Evolutionary conservation across 371 early-diverging fungal genomes (phyloP).

Genomic region (Dichotomocladium elegans): DNA sequence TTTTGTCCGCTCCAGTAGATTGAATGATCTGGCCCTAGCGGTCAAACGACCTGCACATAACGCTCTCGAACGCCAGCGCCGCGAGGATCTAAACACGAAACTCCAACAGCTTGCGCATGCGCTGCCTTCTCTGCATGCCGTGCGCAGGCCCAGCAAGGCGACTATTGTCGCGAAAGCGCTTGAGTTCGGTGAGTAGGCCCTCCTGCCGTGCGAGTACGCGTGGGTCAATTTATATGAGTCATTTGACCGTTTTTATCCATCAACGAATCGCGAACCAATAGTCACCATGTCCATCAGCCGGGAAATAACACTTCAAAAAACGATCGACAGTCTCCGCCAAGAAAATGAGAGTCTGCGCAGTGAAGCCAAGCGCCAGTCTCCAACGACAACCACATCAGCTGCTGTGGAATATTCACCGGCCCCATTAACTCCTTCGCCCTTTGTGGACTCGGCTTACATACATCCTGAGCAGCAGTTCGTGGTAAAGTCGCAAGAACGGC

Average conservation of each 20-base stretch:
- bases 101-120: conserved; percentile 76
- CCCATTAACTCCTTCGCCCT: no score
- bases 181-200: conserved; percentile 56
- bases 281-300: conserved; percentile 1
- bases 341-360: conserved; percentile 27
- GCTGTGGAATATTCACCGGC: no score
- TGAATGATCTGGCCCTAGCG: conserved; percentile 27
- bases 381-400: neutral
- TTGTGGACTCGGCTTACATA: no score
- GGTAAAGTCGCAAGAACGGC: no score
- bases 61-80: conserved; percentile 73
- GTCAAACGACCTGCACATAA: conserved; percentile 72
- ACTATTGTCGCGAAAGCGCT: conserved; percentile 71
- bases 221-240: no score
- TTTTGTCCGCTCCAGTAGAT: no score
- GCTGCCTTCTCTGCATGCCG: conserved; percentile 62
- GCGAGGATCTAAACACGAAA: conserved; percentile 70
- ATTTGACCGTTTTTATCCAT: no score
- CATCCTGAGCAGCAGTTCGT: no score
- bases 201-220: no score
- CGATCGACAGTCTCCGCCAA: conserved; percentile 21
- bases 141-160: conserved; percentile 74
- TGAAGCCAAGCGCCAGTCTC: conserved; percentile 10
- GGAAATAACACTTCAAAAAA: conserved; percentile 16
- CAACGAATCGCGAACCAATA: no score